Base-by-base conservation (phyloP, 805 yeast species). In the Starmera amethionina region DNA sequence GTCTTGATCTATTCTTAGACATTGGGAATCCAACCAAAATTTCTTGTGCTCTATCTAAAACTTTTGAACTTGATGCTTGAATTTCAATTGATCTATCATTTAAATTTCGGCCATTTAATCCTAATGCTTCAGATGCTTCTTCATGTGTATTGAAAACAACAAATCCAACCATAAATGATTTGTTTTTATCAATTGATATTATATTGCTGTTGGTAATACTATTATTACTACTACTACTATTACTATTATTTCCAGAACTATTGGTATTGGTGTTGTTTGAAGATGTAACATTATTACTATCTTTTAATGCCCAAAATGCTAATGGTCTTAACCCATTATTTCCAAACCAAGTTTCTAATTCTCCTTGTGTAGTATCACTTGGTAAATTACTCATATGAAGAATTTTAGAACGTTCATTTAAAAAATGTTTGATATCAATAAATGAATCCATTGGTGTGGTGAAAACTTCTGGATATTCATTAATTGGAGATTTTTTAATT, bases 291-390 rank as follows among this genome's bases (percentile, higher is more conserved):
- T 22, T 22, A 8, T 22, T 22, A 22, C 27, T 22, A 8, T 22
- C 27, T 52, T 79, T 79, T 39, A 88, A 67, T 1, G 93, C 79
- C 95, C 96, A 87, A 57, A 87, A 85, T 11, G 95, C 93, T 38
- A 84, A 72, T 2, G 96, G 95, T 38, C 89, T 70, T 2, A 86
- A 82, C 3, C 95, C 95, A 56, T 74, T 81, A 55, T 84, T 93
- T 4, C 87, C 77, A 57, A 87, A 88, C 96, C 96, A 89, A 29
- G 82, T 70, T 63, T 88, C 96, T 37, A 88, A 67, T 60, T 89
- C 96, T 39, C 87, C 72, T 60, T 89, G 96, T 1, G 96, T 89
- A 6, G 90, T 84, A 52, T 88, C 96, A 22, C 68, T 67, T 3
- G 96, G 89, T 47, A 89, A 63, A 58, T 86, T 87, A n/a, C 82